Evolutionary conservation across 352 stramenopile species (phyloP), one percentile per base, ranked within the genome.

Genomic region (Halophytophthora batemanensis): DNA sequence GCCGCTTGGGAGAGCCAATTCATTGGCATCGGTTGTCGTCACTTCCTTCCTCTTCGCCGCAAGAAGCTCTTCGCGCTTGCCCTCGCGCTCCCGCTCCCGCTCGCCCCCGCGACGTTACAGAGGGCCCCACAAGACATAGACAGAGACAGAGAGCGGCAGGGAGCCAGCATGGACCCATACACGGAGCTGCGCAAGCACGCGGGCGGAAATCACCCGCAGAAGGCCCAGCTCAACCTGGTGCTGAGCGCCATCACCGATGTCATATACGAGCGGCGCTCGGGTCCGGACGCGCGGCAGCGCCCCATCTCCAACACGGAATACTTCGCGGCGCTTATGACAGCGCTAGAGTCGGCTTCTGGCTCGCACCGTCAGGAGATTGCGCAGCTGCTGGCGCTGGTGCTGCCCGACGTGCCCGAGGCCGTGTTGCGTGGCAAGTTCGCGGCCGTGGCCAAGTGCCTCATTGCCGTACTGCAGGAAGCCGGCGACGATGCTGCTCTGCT

Each of bases 291-390:
- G 11, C 43, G 42, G 61, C 38, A 31, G 42, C 44, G 45, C 37
- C 58, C 77, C 13, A 81, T 87, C 45, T 86, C 82, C n/a, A 74
- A 71, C 56, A 90, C 81, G 28, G 84, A 94, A 70, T 94, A 94
- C 56, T 94, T 94, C 50, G 84, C 84, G 12, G 81, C 84, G 50
- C 71, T 94, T 48, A 93, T 94, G 84, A 94, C 84, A 15, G 84
- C 79, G 44, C 69, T 94, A 47, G 84, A 94, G 59, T 78, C 81
- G 1, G 78, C 76, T 5, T 70, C 71, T 21, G 68, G 74, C 42
- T 83, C 82, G 39, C 84, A 94, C 53, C 74, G 86, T 45, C 74
- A 90, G 50, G 80, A 93, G 56, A 74, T 92, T 48, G 61, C 80
- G 43, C 77, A 89, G 58, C 58, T 94, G 49, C 74, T 94, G 40